Conservation (phyloP, 345 rosid genomes). For the Camelina neglecta region DNA sequence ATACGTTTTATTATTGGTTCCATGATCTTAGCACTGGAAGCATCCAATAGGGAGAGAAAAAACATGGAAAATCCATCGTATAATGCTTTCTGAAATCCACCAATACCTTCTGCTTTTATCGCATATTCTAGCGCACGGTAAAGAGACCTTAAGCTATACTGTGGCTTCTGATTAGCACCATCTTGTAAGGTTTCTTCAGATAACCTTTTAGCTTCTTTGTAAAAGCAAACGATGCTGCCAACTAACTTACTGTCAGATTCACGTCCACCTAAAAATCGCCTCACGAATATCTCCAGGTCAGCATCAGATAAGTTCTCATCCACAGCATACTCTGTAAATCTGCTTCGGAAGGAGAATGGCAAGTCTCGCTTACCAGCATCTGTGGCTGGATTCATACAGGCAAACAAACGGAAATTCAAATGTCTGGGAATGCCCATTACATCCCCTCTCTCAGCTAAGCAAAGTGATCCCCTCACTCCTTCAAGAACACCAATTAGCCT, state of each 20-base stretch:
- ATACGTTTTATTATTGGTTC: conserved; percentile 57
- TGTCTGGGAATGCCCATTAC: conserved; percentile 67
- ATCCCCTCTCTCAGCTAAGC: conserved; percentile 98
- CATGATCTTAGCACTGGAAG: conserved; percentile 78
- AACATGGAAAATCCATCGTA: conserved; percentile 93
- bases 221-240: conserved; percentile 64
- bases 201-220: conserved; percentile 73
- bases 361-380: conserved; percentile 98
- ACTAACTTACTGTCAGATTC: conserved; percentile 56
- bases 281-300: conserved; percentile 76
- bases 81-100: conserved; percentile 68
- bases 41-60: conserved; percentile 84
- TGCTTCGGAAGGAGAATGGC: conserved; percentile 71
- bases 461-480: conserved; percentile 85
- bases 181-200: conserved; percentile 93
- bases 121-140: conserved; percentile 87
- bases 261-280: conserved; percentile 66
- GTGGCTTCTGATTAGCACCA: conserved; percentile 99
- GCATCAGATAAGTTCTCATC: conserved; percentile 77
- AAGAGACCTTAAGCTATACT: conserved; percentile 93
- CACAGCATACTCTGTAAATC: conserved; percentile 91
- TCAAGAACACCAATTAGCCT: conserved; percentile 92
- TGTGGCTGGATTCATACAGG: conserved; percentile 99
- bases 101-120: conserved; percentile 63
- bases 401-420: conserved; percentile 79